phyloP scores from a whole-genome alignment of 148 eudicot species.

The Arctostaphylos glauca region DNA sequence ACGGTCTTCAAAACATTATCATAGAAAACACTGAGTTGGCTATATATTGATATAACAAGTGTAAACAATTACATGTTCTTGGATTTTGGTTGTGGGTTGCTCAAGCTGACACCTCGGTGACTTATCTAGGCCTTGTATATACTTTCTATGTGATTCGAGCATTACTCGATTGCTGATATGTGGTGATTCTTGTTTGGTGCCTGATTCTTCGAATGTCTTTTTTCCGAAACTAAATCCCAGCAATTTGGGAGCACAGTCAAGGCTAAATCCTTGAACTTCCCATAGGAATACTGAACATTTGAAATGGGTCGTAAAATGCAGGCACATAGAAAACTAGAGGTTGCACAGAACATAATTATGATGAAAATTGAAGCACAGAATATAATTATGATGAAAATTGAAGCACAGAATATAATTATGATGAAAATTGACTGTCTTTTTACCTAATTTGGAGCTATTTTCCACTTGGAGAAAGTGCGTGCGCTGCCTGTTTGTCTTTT shows the following conservation, averaged over 20 bases:
- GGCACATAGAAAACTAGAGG: not conserved
- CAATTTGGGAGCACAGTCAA: not conserved
- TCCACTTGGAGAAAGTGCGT: slow-evolving; percentile 8
- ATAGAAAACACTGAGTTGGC: not conserved
- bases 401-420: no score
- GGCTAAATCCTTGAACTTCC: not conserved
- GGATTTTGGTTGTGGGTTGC: slow-evolving; percentile 6
- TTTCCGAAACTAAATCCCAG: not conserved
- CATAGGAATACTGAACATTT: not conserved
- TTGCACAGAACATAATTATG: not conserved
- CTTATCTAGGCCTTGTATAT: not conserved
- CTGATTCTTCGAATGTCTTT: not conserved
- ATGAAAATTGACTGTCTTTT: not conserved
- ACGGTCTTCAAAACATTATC: not conserved
- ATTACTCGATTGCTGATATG: not conserved
- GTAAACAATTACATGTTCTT: not conserved
- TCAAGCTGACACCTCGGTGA: not conserved
- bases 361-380: slow-evolving; percentile 9
- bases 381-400: slow-evolving; percentile 8
- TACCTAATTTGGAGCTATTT: slow-evolving; percentile 21
- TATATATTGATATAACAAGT: not conserved
- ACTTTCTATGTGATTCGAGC: not conserved
- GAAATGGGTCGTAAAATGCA: slow-evolving; percentile 8
- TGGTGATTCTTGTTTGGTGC: not conserved
- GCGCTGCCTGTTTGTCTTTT: not conserved